Evolutionary conservation across 176 grass and related monocot genomes (phyloP).

Genomic region (Pontederia paniculata): DNA sequence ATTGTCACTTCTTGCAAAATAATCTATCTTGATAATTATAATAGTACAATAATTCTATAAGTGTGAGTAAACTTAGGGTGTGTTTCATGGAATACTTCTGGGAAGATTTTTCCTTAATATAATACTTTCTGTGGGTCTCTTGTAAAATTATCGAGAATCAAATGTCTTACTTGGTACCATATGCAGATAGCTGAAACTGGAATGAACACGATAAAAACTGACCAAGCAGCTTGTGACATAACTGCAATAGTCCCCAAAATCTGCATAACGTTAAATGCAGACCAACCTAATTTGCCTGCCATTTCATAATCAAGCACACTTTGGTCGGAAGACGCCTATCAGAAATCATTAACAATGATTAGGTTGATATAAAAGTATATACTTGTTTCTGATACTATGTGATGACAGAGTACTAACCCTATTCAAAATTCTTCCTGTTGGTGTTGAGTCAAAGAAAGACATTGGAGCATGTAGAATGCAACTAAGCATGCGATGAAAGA

Average conservation of each 20-base stretch:
- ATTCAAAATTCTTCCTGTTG: conserved; percentile 36
- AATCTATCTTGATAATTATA: no score
- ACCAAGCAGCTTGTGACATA: conserved; percentile 98
- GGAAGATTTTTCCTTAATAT: no score
- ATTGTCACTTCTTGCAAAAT: no score
- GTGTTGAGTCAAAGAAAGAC: conserved; percentile 39
- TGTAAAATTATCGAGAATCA: no score
- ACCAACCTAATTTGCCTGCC: conserved; percentile 54
- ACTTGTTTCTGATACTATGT: conserved; percentile 2
- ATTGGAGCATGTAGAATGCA: conserved; percentile 25
- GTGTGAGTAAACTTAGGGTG: no score
- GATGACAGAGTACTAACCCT: conserved; percentile 24
- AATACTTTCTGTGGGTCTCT: no score
- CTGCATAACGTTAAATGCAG: conserved; percentile 69
- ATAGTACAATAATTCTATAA: no score
- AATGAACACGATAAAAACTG: conserved; percentile 78
- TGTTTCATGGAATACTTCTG: no score
- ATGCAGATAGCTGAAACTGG: conserved; percentile 54
- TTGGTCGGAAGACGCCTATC: conserved; percentile 83
- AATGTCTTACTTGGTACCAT: conserved; percentile 59
- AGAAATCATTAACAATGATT: neutral
- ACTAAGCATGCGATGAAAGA: conserved; percentile 20
- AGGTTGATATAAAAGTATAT: neutral
- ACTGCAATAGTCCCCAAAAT: conserved; percentile 78
- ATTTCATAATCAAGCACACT: conserved; percentile 76